phyloP scores from a whole-genome alignment of 2,329 filamentous ascomycete genomes.

The Trichoderma atroviride region DNA sequence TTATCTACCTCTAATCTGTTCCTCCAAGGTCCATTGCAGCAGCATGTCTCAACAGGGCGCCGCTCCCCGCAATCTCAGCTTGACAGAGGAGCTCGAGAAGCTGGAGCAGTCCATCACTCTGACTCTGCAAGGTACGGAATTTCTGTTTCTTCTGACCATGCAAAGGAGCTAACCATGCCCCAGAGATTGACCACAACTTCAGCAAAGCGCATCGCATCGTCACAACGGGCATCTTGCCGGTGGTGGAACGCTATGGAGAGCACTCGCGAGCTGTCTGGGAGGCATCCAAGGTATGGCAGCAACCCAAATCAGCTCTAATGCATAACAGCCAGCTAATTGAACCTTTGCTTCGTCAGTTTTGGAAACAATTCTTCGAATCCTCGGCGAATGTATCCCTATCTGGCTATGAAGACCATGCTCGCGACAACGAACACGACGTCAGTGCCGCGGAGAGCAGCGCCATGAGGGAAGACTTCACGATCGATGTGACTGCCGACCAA shows the following conservation, averaged over 20 bases:
- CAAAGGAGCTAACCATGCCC: background rate
- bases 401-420: constrained; percentile 83
- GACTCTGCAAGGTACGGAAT: constrained; percentile 77
- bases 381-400: constrained; percentile 96
- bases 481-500: constrained; percentile 50
- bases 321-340: background rate
- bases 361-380: constrained; percentile 99
- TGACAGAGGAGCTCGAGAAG: constrained; percentile 94
- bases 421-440: constrained; percentile 58
- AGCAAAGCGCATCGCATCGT: constrained; percentile 96
- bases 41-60: constrained; percentile 54
- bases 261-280: constrained; percentile 96
- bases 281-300: constrained; percentile 73
- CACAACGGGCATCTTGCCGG: constrained; percentile 85
- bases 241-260: constrained; percentile 93
- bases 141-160: background rate
- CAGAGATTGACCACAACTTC: constrained; percentile 98
- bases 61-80: constrained; percentile 64
- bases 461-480: constrained; percentile 58
- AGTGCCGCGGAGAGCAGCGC: constrained; percentile 54
- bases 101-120: constrained; percentile 96
- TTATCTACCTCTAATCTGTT: background rate
- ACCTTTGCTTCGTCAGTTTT: constrained; percentile 65
- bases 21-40: background rate
- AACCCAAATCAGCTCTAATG: too few species aligned